Evolutionary conservation across 176 grass and related monocot genomes (phyloP).

Genomic region (Rhipidocladum racemiflorum): DNA sequence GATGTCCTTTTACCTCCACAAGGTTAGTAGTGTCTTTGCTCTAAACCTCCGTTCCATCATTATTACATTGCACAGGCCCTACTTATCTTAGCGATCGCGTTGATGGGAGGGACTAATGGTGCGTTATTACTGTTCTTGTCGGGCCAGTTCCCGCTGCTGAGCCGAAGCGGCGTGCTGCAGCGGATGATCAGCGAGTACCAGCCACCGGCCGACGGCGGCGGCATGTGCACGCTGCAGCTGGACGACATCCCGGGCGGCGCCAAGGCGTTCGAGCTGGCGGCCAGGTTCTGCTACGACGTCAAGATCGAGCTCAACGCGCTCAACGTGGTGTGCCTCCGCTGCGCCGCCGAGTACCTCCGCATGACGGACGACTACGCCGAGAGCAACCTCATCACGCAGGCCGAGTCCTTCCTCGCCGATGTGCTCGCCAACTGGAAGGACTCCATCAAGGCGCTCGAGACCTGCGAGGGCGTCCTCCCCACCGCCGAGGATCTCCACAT

Average conservation of each 20-base stretch:
- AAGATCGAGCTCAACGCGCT: slow-evolving; percentile 72
- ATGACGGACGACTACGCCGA: slow-evolving; percentile 85
- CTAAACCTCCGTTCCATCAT: background rate
- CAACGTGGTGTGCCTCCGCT: slow-evolving; percentile 71
- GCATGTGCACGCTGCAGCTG: slow-evolving; percentile 64
- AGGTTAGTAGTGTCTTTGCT: slow-evolving; percentile 27
- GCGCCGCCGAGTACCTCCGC: slow-evolving; percentile 68
- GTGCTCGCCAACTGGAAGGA: slow-evolving; percentile 76
- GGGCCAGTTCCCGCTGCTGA: slow-evolving; percentile 73
- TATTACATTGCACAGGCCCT: too few species aligned
- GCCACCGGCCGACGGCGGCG: slow-evolving; percentile 19
- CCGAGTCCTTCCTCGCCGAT: slow-evolving; percentile 66
- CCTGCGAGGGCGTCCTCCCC: slow-evolving; percentile 66
- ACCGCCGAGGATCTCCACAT: slow-evolving; percentile 60
- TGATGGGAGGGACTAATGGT: background rate
- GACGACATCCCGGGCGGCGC: slow-evolving; percentile 80
- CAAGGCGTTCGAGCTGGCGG: slow-evolving; percentile 76
- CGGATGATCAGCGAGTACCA: slow-evolving; percentile 63
- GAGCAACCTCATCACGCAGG: slow-evolving; percentile 72
- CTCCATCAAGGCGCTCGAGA: slow-evolving; percentile 69
- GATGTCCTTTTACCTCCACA: slow-evolving; percentile 71
- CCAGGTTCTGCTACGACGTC: slow-evolving; percentile 83
- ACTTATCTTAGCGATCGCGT: background rate
- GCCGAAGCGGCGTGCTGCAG: slow-evolving; percentile 67
- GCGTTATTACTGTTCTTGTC: background rate